Conservation (phyloP, 306 rosid species). For the Ormosia emarginata region DNA sequence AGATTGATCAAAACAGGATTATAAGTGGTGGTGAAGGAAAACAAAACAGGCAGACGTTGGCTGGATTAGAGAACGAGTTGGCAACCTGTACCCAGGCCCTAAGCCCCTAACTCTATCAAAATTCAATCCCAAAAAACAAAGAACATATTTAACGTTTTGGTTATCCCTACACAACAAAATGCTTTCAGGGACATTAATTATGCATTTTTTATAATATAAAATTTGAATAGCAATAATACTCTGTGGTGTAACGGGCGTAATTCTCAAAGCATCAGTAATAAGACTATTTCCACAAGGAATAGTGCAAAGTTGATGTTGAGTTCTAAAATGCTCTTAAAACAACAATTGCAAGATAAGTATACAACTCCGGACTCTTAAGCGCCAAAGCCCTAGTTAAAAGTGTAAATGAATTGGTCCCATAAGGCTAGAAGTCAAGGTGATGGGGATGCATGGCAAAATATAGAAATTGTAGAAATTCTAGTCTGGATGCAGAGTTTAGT, state of each 20-base stretch:
- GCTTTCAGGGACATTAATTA: background rate
- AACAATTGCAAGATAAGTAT: background rate
- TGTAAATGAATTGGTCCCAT: background rate
- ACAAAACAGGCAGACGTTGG: background rate
- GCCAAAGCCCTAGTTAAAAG: background rate
- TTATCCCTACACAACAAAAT: background rate
- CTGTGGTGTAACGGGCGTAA: background rate
- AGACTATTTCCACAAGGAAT: background rate
- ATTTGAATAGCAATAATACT: background rate
- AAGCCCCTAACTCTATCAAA: background rate
- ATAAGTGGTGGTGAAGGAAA: background rate
- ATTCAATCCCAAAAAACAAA: background rate
- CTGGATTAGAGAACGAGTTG: background rate
- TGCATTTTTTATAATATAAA: background rate
- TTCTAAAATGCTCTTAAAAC: background rate
- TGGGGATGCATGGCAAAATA: background rate
- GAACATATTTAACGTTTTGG: background rate
- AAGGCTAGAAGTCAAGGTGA: background rate
- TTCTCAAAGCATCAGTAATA: background rate
- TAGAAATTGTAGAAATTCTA: background rate
- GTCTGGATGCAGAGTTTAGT: background rate
- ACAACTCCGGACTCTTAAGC: background rate
- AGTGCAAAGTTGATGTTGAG: background rate
- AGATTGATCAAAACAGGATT: background rate
- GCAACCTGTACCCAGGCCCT: background rate